These are phyloP conservation scores for Trichophyton rubrum DNA, from an alignment of 2,329 filamentous ascomycete genomes.

Conservation along the genomic window DNA sequence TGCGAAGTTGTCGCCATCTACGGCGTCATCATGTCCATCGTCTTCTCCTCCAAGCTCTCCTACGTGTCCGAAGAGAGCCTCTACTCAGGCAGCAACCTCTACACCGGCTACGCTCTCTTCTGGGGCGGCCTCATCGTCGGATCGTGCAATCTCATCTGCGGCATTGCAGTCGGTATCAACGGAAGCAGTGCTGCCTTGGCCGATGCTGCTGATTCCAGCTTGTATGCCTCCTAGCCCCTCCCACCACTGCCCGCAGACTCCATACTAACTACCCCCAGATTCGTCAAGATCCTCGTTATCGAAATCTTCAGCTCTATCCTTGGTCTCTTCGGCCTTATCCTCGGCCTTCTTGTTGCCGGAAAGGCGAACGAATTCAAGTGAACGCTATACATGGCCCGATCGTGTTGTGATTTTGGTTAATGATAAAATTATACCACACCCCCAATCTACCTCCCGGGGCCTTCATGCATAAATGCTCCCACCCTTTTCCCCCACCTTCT, in stretches of 20 bases:
- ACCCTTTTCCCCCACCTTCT: neutral
- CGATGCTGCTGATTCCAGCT: constrained; percentile 78
- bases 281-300: constrained; percentile 97
- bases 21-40: constrained; percentile 98
- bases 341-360: constrained; percentile 75
- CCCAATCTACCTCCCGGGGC: neutral
- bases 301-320: constrained; percentile 98
- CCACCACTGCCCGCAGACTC: neutral
- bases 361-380: constrained; percentile 62
- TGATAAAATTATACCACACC: neutral
- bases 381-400: constrained; percentile 1
- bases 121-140: constrained; percentile 93
- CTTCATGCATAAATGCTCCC: neutral
- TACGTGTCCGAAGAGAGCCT: constrained; percentile 51
- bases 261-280: constrained; percentile 41
- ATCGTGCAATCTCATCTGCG: constrained; percentile 89
- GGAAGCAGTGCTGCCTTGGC: constrained; percentile 91
- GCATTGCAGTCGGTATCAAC: constrained; percentile 94
- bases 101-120: constrained; percentile 89
- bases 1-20: constrained; percentile 99
- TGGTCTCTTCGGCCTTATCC: constrained; percentile 89
- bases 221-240: constrained; percentile 53
- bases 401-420: neutral
- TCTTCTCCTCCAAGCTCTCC: constrained; percentile 82
- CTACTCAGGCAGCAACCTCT: constrained; percentile 69